Conservation (phyloP, 768 basidiomycete species). For the Lactarius sp. region DNA sequence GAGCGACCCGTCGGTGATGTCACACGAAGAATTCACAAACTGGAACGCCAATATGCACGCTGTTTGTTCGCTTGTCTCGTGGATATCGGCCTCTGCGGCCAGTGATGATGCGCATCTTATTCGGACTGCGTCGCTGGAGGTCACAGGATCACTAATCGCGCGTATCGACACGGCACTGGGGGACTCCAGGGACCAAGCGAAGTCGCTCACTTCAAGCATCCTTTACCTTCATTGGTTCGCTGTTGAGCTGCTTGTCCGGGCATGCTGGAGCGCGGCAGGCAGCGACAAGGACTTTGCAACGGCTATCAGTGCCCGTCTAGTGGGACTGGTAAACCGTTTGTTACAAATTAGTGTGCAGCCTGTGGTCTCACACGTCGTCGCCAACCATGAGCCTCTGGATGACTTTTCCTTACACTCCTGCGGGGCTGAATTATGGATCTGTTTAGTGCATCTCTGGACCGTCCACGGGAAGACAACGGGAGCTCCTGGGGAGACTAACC, state of each 20-base stretch:
- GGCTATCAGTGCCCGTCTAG: slow-evolving; percentile 6
- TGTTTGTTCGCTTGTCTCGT: slow-evolving; percentile 26
- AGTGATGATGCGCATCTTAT: slow-evolving; percentile 10
- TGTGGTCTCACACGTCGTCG: slow-evolving; percentile 38
- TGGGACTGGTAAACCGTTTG: slow-evolving; percentile 35
- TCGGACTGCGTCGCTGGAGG: slow-evolving; percentile 19
- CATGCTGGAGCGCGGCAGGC: not conserved
- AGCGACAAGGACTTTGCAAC: slow-evolving; percentile 10
- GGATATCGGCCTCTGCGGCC: slow-evolving; percentile 5
- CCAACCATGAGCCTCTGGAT: slow-evolving; percentile 34
- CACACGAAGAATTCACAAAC: slow-evolving; percentile 33
- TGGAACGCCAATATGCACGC: slow-evolving; percentile 41
- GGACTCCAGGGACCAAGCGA: not conserved
- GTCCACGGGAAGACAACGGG: slow-evolving; percentile 20
- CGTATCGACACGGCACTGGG: slow-evolving; percentile 14
- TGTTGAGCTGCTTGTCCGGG: slow-evolving; percentile 19
- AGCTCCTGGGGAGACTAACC: slow-evolving; percentile 29
- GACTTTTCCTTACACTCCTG: slow-evolving; percentile 38
- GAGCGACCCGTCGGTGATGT: slow-evolving; percentile 46
- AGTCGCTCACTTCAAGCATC: not conserved
- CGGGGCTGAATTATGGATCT: slow-evolving; percentile 69
- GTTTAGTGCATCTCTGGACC: slow-evolving; percentile 46
- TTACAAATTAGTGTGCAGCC: slow-evolving; percentile 48
- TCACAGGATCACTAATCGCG: too few relatives aligned
- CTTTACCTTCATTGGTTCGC: slow-evolving; percentile 22